Conservation (phyloP, 208 protist species). For the Strigomonas culicis region DNA sequence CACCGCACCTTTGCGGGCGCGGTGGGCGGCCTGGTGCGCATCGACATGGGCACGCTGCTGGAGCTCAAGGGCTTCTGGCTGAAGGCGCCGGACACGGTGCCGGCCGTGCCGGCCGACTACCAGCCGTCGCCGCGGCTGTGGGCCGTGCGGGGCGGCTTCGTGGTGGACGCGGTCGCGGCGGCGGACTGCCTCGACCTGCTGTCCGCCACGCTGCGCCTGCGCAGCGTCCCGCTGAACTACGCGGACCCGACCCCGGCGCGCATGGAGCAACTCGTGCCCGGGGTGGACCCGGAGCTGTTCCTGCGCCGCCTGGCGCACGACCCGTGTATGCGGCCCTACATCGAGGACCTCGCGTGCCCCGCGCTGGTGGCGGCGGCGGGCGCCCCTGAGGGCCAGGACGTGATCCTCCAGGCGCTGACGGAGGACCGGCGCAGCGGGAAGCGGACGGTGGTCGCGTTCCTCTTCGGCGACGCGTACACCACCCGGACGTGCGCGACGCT, state of each 20-base stretch:
- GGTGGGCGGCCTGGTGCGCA: constrained; percentile 37
- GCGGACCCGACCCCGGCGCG: constrained; percentile 31
- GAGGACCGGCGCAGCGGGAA: constrained; percentile 19
- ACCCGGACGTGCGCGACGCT: constrained; percentile 35
- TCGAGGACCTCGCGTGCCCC: constrained; percentile 10
- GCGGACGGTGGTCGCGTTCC: constrained; percentile 40
- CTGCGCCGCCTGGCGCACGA: constrained; percentile 20
- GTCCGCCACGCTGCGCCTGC: constrained; percentile 4
- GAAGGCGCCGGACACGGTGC: constrained; percentile 26
- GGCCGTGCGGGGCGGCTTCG: constrained; percentile 48
- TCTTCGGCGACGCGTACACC: constrained; percentile 72
- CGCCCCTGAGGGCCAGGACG: neutral
- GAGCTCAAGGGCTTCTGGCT: constrained; percentile 63
- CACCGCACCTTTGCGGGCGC: constrained; percentile 34
- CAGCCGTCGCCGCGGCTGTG: constrained; percentile 55
- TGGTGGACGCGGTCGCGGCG: constrained; percentile 20
- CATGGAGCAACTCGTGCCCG: constrained; percentile 29
- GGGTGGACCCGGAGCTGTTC: constrained; percentile 26
- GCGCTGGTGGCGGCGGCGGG: neutral
- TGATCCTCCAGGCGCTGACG: constrained; percentile 6
- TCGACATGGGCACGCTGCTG: constrained; percentile 32
- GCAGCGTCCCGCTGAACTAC: constrained; percentile 39
- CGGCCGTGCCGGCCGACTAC: constrained; percentile 21
- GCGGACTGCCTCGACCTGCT: constrained; percentile 1
- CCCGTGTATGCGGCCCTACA: constrained; percentile 21